These are phyloP conservation scores for Tricholomella constricta DNA, from an alignment of 768 basidiomycete species.

Conservation along the genomic window DNA sequence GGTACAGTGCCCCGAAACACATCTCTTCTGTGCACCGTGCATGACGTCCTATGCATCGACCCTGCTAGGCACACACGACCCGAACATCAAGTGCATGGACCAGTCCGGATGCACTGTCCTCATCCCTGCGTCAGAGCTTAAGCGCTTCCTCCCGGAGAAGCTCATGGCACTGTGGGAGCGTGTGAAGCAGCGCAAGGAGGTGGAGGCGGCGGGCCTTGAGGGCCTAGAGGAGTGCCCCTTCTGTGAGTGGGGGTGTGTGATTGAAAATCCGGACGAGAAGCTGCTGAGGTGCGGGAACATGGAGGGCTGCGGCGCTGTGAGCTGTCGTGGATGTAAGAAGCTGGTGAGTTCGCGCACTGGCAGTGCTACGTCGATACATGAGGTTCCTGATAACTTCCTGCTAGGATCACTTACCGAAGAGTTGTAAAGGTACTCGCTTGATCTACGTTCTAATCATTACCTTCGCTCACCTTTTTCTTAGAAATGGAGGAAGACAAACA, in stretches of 20 bases:
- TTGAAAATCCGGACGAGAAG: slow-evolving; percentile 66
- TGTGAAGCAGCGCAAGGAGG: slow-evolving; percentile 76
- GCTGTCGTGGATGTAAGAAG: slow-evolving; percentile 80
- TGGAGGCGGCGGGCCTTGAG: slow-evolving; percentile 76
- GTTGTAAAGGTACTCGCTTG: slow-evolving; percentile 62
- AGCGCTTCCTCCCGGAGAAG: slow-evolving; percentile 65
- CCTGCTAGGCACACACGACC: slow-evolving; percentile 63
- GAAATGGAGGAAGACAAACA: slow-evolving; percentile 77
- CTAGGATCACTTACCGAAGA: slow-evolving; percentile 81
- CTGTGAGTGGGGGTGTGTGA: slow-evolving; percentile 85
- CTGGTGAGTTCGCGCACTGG: slow-evolving; percentile 40
- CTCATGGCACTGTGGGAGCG: slow-evolving; percentile 71
- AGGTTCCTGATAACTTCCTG: background rate
- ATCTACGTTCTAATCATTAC: background rate
- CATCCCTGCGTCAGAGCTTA: slow-evolving; percentile 71
- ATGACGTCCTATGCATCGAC: slow-evolving; percentile 68
- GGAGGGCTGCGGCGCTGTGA: slow-evolving; percentile 73
- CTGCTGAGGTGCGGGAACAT: slow-evolving; percentile 58
- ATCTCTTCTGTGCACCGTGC: slow-evolving; percentile 82
- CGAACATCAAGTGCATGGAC: slow-evolving; percentile 80
- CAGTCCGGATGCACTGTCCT: slow-evolving; percentile 67
- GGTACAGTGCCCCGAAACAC: slow-evolving; percentile 87
- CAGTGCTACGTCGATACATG: too few relatives aligned
- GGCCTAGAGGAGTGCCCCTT: slow-evolving; percentile 89
- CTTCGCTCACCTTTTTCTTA: slow-evolving; percentile 24